Base-by-base conservation (phyloP, 805 yeast species). In the Wickerhamiella occidentalis region DNA sequence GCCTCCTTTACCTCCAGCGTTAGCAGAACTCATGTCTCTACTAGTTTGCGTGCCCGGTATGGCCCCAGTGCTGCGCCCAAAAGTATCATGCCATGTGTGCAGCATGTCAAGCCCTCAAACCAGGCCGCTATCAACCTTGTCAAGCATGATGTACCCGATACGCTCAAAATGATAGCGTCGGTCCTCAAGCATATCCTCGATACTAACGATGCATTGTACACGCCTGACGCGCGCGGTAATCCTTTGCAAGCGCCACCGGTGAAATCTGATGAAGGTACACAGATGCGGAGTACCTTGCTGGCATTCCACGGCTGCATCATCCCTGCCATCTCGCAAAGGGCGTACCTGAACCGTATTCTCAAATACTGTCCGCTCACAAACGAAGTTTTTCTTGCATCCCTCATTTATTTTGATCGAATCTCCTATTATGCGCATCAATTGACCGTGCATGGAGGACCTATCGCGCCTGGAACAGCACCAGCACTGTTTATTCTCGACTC, bases 301-400 rank as follows among this genome's bases (percentile, higher is more conserved):
- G 92, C 95, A 42, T 92, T 92, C 64, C 95, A 87, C 64, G 98
- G 98, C 15, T 80, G 94, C 51, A 94, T 90, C 61, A 81, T 92
- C 8, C 98, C 98, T 1, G 95, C 94, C n/a, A 92, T 92, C 48
- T 78, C 88, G 11, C 73, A 92, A 44, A 87, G 86, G 59, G 92
- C 94, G 18, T 92, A 92, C 63, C 72, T 92, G 52, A 76, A 85
- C 40, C 78, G 98, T 61, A 90, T 92, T 25, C 76, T 90, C 63
- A 90, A 90, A 66, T 92, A 92, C 67, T 92, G 99, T 64, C 97
- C 99, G 0, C 92, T 92, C n/a, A 88, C 98, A 2, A 90, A 90
- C 65, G 97, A 92, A 63, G 97, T 92, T 29, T 92, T 88, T 64
- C 68, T 92, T 44, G 81, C 95, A 35, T 68, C 92, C 30, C 71